Evolutionary conservation across 23 red algal species (phyloP).

Genomic region (Agarophyton chilense): DNA sequence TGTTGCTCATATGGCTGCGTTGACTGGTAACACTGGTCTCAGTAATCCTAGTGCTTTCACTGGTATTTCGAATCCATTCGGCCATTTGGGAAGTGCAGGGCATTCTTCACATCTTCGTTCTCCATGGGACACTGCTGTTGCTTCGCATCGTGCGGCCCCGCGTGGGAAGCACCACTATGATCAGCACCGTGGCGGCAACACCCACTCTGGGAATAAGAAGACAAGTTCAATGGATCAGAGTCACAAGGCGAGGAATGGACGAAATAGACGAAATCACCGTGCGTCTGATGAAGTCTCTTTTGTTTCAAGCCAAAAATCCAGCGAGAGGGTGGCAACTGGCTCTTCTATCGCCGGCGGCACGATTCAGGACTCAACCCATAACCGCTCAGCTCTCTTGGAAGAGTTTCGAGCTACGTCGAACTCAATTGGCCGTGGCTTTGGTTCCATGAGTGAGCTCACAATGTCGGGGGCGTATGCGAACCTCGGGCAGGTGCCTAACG

Average conservation of each 20-base stretch:
- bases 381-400: conserved; percentile 55
- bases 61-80: neutral
- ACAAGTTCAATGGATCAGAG: conserved; percentile 24
- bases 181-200: conserved; percentile 28
- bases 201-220: conserved; percentile 42
- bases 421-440: conserved; percentile 50
- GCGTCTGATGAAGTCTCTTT: conserved; percentile 46
- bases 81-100: conserved; percentile 17
- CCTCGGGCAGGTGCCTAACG: conserved; percentile 32
- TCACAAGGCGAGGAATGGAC: conserved; percentile 41
- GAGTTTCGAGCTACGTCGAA: conserved; percentile 66
- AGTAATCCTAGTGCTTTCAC: conserved; percentile 5
- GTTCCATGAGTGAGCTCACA: conserved; percentile 27
- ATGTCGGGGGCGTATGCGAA: conserved; percentile 25
- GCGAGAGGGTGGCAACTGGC: conserved; percentile 27
- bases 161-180: conserved; percentile 55
- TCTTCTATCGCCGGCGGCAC: conserved; percentile 14
- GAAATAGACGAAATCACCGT: conserved; percentile 38
- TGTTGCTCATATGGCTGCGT: conserved; percentile 73
- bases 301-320: neutral
- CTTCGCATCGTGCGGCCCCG: neutral
- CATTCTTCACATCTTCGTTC: conserved; percentile 25
- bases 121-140: conserved; percentile 38
- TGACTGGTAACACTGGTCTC: conserved; percentile 53
- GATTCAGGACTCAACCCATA: conserved; percentile 52